Evolutionary conservation across 176 grass and related monocot genomes (phyloP).

Genomic region (Lolium rigidum): DNA sequence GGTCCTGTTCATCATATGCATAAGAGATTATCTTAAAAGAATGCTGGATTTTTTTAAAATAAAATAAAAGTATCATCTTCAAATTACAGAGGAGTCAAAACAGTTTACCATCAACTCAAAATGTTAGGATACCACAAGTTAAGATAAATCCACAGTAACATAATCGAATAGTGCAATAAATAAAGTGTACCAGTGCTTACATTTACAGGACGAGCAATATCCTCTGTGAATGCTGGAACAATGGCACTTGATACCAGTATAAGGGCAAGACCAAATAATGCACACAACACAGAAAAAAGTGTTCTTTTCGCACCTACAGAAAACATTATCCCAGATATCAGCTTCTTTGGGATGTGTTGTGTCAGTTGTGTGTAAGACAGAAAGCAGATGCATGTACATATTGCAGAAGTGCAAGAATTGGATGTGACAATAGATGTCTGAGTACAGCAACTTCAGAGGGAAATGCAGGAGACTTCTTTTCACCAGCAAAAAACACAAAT

Average conservation of each 20-base stretch:
- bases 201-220: conserved; percentile 88
- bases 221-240: conserved; percentile 83
- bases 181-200: conserved; percentile 54
- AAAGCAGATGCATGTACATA: conserved; percentile 43
- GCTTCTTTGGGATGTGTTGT: conserved; percentile 31
- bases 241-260: conserved; percentile 68
- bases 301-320: conserved; percentile 79
- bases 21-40: conserved; percentile 30
- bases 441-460: background rate
- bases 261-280: conserved; percentile 71
- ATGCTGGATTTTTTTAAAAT: background rate
- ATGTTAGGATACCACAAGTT: conserved; percentile 1
- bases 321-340: conserved; percentile 45
- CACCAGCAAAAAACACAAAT: conserved; percentile 8
- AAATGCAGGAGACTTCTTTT: background rate
- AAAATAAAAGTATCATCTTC: background rate
- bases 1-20: background rate
- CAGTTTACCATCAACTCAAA: background rate
- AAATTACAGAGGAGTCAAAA: background rate
- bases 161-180: conserved; percentile 22
- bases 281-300: conserved; percentile 60
- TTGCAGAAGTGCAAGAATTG: background rate
- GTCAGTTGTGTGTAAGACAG: background rate
- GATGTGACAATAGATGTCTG: background rate
- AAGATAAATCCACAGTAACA: conserved; percentile 7